Evolutionary conservation across 495 filamentous ascomycete genomes (phyloP).

Genomic region (Penicillium salamii): DNA sequence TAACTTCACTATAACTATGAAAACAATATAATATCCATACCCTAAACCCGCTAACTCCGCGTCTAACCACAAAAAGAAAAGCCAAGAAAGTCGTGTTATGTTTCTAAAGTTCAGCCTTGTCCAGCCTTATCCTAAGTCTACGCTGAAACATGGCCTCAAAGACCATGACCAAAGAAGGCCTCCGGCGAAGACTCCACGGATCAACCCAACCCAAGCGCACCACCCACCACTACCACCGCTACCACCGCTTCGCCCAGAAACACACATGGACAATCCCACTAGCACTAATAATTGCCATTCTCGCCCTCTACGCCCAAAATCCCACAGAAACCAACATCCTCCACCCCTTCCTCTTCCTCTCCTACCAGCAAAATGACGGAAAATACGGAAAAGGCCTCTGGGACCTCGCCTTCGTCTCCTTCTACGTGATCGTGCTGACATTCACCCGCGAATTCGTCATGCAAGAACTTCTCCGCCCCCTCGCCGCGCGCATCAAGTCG

Average conservation of each 20-base stretch:
- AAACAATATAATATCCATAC: too few relatives aligned
- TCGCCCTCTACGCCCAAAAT: constrained; percentile 64
- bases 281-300: constrained; percentile 54
- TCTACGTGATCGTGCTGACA: constrained; percentile 77
- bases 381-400: constrained; percentile 76
- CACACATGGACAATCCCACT: constrained; percentile 75
- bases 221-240: constrained; percentile 45
- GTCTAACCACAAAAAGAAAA: too few relatives aligned
- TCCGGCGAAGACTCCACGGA: neutral
- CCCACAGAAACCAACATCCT: constrained; percentile 73
- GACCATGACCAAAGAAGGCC: neutral
- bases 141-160: too few relatives aligned
- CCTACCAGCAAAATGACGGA: constrained; percentile 56
- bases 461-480: constrained; percentile 74
- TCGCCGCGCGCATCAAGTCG: constrained; percentile 64
- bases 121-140: too few relatives aligned
- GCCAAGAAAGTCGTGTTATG: too few relatives aligned
- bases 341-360: constrained; percentile 79
- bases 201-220: neutral
- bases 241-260: constrained; percentile 53
- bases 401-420: constrained; percentile 77
- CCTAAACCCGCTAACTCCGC: too few relatives aligned
- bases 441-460: constrained; percentile 92
- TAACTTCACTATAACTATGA: too few relatives aligned
- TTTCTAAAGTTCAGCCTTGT: too few relatives aligned